Conservation (phyloP, 495 filamentous ascomycete genomes). For the Trichocladium uniseriatum region DNA sequence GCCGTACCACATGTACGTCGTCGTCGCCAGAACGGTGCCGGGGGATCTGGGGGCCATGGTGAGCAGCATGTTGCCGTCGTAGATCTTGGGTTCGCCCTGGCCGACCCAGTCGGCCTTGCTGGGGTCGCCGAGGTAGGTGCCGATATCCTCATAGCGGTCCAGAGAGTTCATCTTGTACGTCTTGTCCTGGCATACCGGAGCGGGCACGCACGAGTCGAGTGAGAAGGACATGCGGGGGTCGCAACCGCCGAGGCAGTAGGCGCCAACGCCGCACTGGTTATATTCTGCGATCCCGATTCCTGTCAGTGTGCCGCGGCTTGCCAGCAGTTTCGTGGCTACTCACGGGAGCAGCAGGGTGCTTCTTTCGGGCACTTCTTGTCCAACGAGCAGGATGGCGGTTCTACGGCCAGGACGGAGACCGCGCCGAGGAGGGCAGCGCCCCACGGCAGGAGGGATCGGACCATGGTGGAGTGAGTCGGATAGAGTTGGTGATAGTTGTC, state of each 20-base stretch:
- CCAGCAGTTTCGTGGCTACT: conserved; percentile 38
- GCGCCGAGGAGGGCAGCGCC: conserved; percentile 36
- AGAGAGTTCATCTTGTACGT: conserved; percentile 63
- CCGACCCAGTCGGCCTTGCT: conserved; percentile 76
- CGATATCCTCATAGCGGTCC: conserved; percentile 56
- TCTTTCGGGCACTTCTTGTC: conserved; percentile 61
- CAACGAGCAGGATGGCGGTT: conserved; percentile 28
- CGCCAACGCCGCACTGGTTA: conserved; percentile 84
- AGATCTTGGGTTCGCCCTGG: conserved; percentile 60
- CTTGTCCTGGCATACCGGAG: conserved; percentile 66
- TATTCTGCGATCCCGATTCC: conserved; percentile 55
- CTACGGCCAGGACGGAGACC: conserved; percentile 28
- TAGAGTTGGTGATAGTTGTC: not conserved
- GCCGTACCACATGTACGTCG: conserved; percentile 94
- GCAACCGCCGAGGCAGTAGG: conserved; percentile 93
- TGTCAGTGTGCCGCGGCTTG: no score
- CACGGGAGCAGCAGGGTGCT: conserved; percentile 88
- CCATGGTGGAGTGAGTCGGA: conserved; percentile 19
- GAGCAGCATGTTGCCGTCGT: conserved; percentile 57
- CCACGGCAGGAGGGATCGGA: conserved; percentile 28
- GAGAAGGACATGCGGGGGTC: conserved; percentile 73
- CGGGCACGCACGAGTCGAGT: conserved; percentile 79
- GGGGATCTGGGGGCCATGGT: conserved; percentile 77
- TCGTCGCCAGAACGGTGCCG: conserved; percentile 82
- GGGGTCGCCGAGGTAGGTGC: conserved; percentile 78